These are phyloP conservation scores for Oxyria digyna DNA, from an alignment of 148 eudicot species.

Conservation along the genomic window DNA sequence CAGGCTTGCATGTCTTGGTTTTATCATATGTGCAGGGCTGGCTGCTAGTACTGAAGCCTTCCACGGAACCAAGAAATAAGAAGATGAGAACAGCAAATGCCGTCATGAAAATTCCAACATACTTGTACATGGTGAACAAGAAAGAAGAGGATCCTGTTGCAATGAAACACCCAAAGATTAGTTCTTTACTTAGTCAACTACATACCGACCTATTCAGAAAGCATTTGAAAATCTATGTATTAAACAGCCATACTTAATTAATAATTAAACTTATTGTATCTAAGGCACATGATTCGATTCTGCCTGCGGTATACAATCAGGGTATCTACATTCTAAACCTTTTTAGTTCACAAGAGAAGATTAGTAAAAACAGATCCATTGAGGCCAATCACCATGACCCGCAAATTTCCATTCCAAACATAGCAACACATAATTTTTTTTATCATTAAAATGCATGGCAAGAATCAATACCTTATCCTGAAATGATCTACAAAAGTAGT, in stretches of 20 bases:
- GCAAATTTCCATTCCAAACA: neutral
- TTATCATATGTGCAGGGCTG: slow-evolving; percentile 22
- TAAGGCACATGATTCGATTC: neutral
- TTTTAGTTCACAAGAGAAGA: neutral
- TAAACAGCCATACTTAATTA: neutral
- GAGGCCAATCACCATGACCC: neutral
- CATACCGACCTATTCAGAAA: neutral
- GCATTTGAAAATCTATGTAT: neutral
- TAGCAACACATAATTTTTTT: neutral
- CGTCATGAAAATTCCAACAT: slow-evolving; percentile 24
- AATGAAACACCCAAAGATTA: neutral
- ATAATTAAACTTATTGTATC: neutral
- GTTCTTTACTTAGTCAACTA: neutral
- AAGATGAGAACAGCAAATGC: slow-evolving; percentile 23
- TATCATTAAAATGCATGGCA: neutral
- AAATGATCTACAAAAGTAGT: neutral
- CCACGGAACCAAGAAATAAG: slow-evolving; percentile 30
- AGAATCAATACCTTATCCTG: neutral
- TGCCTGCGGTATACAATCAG: neutral
- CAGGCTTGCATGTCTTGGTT: slow-evolving; percentile 22
- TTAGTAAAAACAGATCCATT: neutral
- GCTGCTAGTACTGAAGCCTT: slow-evolving; percentile 21
- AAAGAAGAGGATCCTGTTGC: slow-evolving; percentile 29
- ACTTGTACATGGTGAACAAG: slow-evolving; percentile 22
- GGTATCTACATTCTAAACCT: neutral